Percentiles rank a stretch among this genome's conserved stretches.
Conservation (phyloP, 345 rosid species). For the Corchorus olitorius region DNA sequence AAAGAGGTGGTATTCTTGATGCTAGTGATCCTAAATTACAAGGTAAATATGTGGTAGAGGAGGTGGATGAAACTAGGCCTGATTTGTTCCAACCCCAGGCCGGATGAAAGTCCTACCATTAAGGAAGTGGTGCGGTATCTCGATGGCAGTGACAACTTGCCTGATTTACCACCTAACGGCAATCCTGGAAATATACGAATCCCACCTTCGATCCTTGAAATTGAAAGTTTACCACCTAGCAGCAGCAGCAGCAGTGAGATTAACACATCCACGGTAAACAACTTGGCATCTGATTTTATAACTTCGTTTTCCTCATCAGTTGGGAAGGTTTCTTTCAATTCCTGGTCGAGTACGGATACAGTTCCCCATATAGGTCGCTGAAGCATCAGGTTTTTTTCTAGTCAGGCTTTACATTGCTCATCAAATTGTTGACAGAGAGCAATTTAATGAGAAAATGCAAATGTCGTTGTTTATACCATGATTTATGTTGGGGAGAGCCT, state of each 20-base stretch:
- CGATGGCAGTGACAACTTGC: slow-evolving; percentile 23
- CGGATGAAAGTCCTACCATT: slow-evolving; percentile 43
- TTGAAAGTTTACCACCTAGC: neutral
- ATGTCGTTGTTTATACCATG: too few species aligned
- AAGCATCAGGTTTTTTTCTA: neutral
- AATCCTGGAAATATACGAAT: too few species aligned
- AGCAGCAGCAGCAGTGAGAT: neutral
- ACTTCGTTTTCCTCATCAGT: neutral
- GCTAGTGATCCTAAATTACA: slow-evolving; percentile 40
- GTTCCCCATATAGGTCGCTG: slow-evolving; percentile 29
- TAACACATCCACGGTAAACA: too few species aligned
- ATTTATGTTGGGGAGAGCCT: too few species aligned
- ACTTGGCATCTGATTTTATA: neutral
- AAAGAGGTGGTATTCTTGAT: slow-evolving; percentile 33
- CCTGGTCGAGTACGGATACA: slow-evolving; percentile 25
- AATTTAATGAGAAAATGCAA: too few species aligned
- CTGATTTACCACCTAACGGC: slow-evolving; percentile 19
- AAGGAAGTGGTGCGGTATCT: slow-evolving; percentile 30
- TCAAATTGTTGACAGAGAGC: too few species aligned
- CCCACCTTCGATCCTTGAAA: neutral
- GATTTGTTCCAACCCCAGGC: slow-evolving; percentile 39
- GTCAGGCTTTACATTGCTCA: neutral
- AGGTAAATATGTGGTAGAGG: slow-evolving; percentile 21
- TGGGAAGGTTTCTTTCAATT: neutral
- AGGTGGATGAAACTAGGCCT: slow-evolving; percentile 50